A percentile compares a stretch with the other conserved stretches of the same genome.
phyloP scores from a whole-genome alignment of 192 early-diverging fungal species.

The Umbelopsis vinacea region DNA sequence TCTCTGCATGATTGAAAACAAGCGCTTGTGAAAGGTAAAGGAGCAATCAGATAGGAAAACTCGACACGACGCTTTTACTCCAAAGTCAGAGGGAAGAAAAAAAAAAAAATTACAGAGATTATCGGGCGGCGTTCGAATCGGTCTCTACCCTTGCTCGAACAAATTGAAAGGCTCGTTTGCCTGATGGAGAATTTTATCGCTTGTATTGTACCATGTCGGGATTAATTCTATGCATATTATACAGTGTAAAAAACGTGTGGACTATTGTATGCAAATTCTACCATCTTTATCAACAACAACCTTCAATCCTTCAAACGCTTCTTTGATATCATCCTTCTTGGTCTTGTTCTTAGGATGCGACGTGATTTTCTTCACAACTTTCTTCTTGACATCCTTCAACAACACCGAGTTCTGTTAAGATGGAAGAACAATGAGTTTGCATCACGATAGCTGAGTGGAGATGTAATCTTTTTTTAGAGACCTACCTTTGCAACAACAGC shows the following conservation, averaged over 20 bases:
- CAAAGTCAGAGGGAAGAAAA: background rate
- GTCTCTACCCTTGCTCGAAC: background rate
- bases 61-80: background rate
- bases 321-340: conserved; percentile 31
- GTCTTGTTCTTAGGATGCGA: conserved; percentile 26
- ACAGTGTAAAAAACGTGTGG: background rate
- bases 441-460: no score
- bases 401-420: conserved; percentile 8
- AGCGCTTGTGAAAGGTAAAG: background rate
- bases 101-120: conserved; percentile 8
- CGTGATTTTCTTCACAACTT: conserved; percentile 23
- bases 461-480: background rate
- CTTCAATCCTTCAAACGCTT: conserved; percentile 27
- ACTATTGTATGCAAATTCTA: conserved; percentile 7
- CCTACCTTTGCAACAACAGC: conserved; percentile 20
- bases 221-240: no score
- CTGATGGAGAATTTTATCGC: no score
- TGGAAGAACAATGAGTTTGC: background rate
- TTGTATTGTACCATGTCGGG: no score
- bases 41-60: background rate
- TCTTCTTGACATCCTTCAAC: conserved; percentile 32
- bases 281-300: conserved; percentile 4
- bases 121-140: conserved; percentile 9
- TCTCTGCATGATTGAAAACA: conserved; percentile 5
- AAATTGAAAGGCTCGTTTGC: no score